Base-by-base conservation (phyloP, 768 basidiomycete genomes). In the Lactarius hengduanensis region DNA sequence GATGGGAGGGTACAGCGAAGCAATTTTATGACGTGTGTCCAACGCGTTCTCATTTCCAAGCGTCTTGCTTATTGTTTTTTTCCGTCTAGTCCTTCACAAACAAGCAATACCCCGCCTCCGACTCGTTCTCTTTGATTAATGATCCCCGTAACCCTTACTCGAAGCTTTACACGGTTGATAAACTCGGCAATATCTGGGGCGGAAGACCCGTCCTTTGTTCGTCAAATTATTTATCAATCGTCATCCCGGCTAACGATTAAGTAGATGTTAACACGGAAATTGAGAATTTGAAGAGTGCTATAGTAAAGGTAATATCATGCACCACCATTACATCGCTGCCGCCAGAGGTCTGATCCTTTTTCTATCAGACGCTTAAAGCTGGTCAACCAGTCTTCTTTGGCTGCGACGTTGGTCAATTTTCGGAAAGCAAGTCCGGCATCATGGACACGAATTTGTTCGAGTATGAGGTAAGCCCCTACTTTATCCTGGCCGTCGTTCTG, bases 321-420 rank as follows among this genome's bases (percentile, higher is more conserved):
- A 20, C 15, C n/a, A 13, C 15, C n/a, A 13, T 59, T 18, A 3
- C 43, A 4, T 38, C 16, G 36, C 18, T 2, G 11, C 32, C 18
- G 15, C 30, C 22, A 22, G 32, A 36, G 13, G n/a, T 6, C 41
- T 62, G 34, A 69, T 16, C 2, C 38, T 34, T 53, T 61, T 64
- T 43, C 9, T 20, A 16, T 15, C 47, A 71, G 70, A 57, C 41
- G 76, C 85, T 96, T 80, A 93, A 93, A 77, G 90, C 91, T 30
- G 91, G 92, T 47, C 86, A 88, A 45, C 90, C 95, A 5, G 89
- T 96, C 55, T 97, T 96, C 84, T 98, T 98, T 74, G 96, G 95
- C 0, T 97, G 96, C 74, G 96, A 98, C 74, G 94, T 97, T 55
- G 95, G 94, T 41, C 86, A 97, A 74, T 92, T 86, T 74, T 90